Evolutionary conservation across 139 green algal species (phyloP).

Genomic region (Pleodorina starrii): DNA sequence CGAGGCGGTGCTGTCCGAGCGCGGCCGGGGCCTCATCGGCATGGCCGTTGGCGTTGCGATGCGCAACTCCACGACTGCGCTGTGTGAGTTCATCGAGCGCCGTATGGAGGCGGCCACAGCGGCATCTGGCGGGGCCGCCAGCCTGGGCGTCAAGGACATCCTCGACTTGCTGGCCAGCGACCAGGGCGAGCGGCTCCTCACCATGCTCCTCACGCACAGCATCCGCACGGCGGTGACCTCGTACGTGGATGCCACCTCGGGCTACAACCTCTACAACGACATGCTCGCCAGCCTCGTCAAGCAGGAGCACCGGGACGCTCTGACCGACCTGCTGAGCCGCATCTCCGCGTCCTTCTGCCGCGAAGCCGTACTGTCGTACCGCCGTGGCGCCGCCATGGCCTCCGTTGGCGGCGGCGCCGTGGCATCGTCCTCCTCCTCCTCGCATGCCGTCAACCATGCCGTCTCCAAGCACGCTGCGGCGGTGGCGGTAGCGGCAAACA

Average conservation of each 20-base stretch:
- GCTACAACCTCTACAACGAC: conserved; percentile 66
- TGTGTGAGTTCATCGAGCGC: conserved; percentile 62
- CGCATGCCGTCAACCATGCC: neutral
- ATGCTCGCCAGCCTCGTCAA: conserved; percentile 54
- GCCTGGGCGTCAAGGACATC: conserved; percentile 8
- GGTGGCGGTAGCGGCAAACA: neutral
- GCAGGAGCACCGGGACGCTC: conserved; percentile 55
- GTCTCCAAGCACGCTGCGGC: neutral
- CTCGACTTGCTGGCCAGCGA: conserved; percentile 58
- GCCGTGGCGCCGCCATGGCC: neutral
- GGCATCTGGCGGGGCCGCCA: neutral
- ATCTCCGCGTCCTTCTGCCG: conserved; percentile 56
- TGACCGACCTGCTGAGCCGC: conserved; percentile 57
- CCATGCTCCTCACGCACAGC: conserved; percentile 63
- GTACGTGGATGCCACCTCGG: conserved; percentile 58
- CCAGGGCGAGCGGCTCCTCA: conserved; percentile 53
- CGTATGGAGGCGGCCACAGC: conserved; percentile 30
- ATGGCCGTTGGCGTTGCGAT: conserved; percentile 61
- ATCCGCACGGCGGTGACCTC: conserved; percentile 57
- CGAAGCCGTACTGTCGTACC: conserved; percentile 44
- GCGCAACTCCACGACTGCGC: conserved; percentile 53
- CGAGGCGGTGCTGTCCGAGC: conserved; percentile 59
- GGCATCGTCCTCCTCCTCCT: neutral
- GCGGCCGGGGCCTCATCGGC: conserved; percentile 54
- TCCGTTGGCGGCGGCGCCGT: neutral